Evolutionary conservation across 495 filamentous ascomycete species (phyloP), one percentile per base, ranked within the genome.

Genomic region (Hamigera avellanea): DNA sequence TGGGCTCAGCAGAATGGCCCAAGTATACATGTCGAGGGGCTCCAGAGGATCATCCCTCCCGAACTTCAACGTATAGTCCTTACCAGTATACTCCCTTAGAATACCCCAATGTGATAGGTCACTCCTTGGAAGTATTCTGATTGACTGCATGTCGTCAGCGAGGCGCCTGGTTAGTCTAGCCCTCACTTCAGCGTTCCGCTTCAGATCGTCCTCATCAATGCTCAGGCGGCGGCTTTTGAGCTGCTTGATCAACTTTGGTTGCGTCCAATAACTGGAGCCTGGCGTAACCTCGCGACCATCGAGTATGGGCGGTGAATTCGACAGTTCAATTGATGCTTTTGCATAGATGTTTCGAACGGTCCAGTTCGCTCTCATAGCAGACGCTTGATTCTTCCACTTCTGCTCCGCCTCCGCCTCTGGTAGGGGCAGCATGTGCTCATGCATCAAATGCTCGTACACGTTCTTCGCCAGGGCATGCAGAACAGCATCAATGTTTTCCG

Each of bases 1-100:
- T 2, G 85, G 83, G 14, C 61, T 60, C 14, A 50, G 18, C 14
- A 48, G 32, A 19, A 60, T 52, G 15, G 54, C 58, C 26, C 46
- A 43, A 0, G 59, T 63, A 35, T 63, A 63, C 48, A 63, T 56
- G 10, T 58, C 54, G 5, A 57, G 41, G 1, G 47, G 38, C n/a
- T 36, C 33, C 26, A 46, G 40, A 9, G 33, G 7, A 10, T 25
- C 26, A 25, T 30, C 42, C 3, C 14, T 35, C 7, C 35, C 37
- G 2, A 48, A 41, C 3, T 44, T 23, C 21, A 61, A 17, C 1
- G 16, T 30, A 32, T 43, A 48, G 12, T 38, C 43, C 12, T 14
- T 26, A n/a, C 3, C 21, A 14, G 5, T 4, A 30, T 42, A 13
- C 1, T 30, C 5, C n/a, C 47, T 47, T 3, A 41, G 4, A 14